Evolutionary conservation across 768 basidiomycete species (phyloP).

Genomic region (Auriscalpium orientale): DNA sequence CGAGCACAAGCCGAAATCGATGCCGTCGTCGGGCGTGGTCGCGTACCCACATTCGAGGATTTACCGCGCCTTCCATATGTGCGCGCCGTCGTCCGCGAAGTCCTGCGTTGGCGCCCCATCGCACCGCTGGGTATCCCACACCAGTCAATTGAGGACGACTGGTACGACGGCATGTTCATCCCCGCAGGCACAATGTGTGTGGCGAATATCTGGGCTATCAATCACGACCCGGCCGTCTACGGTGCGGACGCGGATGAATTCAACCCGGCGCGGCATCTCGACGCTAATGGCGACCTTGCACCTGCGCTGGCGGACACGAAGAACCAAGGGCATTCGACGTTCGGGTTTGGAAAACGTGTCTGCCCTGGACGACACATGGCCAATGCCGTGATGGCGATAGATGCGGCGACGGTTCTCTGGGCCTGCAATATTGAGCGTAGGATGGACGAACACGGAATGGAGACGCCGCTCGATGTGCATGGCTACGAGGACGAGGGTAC

Average conservation of each 20-base stretch:
- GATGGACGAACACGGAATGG: conserved; percentile 4
- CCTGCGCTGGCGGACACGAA: not conserved
- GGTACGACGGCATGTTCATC: conserved; percentile 23
- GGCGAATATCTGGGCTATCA: conserved; percentile 15
- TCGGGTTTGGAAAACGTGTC: conserved; percentile 11
- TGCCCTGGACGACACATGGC: conserved; percentile 15
- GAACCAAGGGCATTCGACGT: conserved; percentile 5
- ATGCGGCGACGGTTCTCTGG: conserved; percentile 12
- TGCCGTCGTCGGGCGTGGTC: conserved; percentile 7
- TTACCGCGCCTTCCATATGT: conserved; percentile 10
- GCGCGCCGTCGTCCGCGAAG: conserved; percentile 10
- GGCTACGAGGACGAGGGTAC: conserved; percentile 1
- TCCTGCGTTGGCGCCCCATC: conserved; percentile 1
- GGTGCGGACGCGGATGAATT: conserved; percentile 13
- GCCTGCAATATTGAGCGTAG: conserved; percentile 5
- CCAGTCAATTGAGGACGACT: conserved; percentile 18
- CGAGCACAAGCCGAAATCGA: conserved; percentile 16
- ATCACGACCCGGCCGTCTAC: conserved; percentile 1
- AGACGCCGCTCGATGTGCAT: not conserved
- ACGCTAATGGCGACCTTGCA: not conserved
- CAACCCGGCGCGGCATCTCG: conserved; percentile 13
- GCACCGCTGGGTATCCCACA: not conserved
- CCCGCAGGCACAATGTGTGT: conserved; percentile 28
- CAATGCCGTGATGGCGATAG: conserved; percentile 13
- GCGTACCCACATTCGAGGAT: conserved; percentile 12